Conservation (phyloP, 2,329 filamentous ascomycete genomes). For the Paecilomyces niveus region DNA sequence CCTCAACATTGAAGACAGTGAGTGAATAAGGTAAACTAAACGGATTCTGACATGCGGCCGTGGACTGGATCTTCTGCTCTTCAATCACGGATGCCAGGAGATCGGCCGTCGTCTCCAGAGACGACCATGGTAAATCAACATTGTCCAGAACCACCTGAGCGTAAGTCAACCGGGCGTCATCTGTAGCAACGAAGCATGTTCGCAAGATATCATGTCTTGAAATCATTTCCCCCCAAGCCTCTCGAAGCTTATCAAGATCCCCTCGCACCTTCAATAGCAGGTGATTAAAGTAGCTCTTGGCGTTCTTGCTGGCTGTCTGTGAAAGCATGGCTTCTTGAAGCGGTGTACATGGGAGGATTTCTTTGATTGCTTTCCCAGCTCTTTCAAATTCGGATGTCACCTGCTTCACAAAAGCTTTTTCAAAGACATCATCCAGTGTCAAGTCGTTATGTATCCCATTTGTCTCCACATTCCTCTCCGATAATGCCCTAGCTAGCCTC, state of each 20-base stretch:
- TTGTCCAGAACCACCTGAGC: conserved; percentile 62
- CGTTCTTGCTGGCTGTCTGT: conserved; percentile 37
- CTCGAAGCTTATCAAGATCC: conserved; percentile 44
- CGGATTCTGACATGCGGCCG: conserved; percentile 11
- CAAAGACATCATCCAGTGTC: conserved; percentile 9
- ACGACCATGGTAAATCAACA: conserved; percentile 38
- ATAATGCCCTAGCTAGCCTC: conserved; percentile 43
- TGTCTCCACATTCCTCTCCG: not conserved
- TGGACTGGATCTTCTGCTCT: conserved; percentile 31
- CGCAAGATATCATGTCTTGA: conserved; percentile 67
- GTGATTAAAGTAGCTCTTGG: conserved; percentile 63
- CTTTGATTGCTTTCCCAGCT: conserved; percentile 36
- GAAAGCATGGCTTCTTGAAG: conserved; percentile 84
- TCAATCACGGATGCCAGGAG: conserved; percentile 36
- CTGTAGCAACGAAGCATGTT: conserved; percentile 65
- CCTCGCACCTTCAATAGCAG: conserved; percentile 56
- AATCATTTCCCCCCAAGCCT: conserved; percentile 57
- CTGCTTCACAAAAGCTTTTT: conserved; percentile 19
- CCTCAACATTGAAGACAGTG: conserved; percentile 13
- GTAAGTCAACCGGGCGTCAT: conserved; percentile 54
- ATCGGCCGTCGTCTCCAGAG: conserved; percentile 36
- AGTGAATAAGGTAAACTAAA: conserved; percentile 23
- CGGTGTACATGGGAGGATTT: conserved; percentile 73
- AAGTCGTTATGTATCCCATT: not conserved
- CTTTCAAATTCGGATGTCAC: conserved; percentile 26